A percentile compares a stretch with the other conserved stretches of the same genome.
Evolutionary conservation across 768 basidiomycete genomes (phyloP).

Genomic region (Tulasnella calospora): DNA sequence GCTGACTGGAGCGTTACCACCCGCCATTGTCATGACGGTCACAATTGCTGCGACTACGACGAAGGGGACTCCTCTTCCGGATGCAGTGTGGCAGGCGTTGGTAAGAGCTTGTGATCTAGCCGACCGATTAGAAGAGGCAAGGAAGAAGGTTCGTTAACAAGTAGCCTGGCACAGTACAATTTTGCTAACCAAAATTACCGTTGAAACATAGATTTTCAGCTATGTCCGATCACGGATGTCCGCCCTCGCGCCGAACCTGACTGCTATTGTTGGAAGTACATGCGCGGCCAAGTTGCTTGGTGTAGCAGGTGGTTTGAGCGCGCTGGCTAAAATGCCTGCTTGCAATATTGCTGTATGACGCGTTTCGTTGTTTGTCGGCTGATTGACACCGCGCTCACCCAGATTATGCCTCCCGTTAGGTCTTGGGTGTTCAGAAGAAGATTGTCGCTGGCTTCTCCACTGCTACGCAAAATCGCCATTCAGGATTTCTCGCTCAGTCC

Average conservation of each 20-base stretch:
- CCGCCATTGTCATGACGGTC: conserved; percentile 93
- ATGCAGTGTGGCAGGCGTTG: conserved; percentile 73
- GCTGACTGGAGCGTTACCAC: conserved; percentile 70
- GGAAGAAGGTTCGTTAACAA: conserved; percentile 63
- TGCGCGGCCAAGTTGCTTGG: conserved; percentile 98
- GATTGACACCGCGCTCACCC: not conserved
- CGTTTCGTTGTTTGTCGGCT: no score
- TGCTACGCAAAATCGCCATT: conserved; percentile 80
- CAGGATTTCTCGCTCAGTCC: conserved; percentile 94
- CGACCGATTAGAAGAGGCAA: conserved; percentile 78
- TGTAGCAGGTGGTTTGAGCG: conserved; percentile 88
- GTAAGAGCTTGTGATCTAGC: conserved; percentile 84
- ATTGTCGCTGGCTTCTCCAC: conserved; percentile 90
- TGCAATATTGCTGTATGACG: conserved; percentile 86
- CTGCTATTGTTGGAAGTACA: conserved; percentile 95
- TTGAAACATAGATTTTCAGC: conserved; percentile 72
- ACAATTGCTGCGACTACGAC: conserved; percentile 93
- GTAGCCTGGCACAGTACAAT: not conserved
- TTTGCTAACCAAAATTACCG: not conserved
- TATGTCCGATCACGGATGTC: conserved; percentile 99
- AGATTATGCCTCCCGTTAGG: conserved; percentile 43
- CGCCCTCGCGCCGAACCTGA: conserved; percentile 95
- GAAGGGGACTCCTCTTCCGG: conserved; percentile 64
- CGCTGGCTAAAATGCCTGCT: conserved; percentile 88
- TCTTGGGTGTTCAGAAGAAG: conserved; percentile 91